These are phyloP conservation scores for Penicillium odoratum DNA, from an alignment of 495 filamentous ascomycete species.

Conservation along the genomic window DNA sequence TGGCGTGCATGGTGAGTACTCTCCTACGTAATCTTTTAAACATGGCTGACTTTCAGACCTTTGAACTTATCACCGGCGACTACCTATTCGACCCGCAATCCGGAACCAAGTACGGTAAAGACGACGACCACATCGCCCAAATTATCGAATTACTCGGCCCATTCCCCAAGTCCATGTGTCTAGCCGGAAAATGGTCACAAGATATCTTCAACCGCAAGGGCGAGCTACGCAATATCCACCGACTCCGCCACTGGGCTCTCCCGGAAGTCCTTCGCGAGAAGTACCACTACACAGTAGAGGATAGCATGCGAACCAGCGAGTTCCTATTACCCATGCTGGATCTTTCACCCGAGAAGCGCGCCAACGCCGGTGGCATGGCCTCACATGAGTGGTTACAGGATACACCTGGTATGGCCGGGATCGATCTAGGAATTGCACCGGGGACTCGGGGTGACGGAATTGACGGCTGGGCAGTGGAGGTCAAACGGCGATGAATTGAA, in stretches of 20 bases:
- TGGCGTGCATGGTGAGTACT: slow-evolving; percentile 89
- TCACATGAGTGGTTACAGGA: slow-evolving; percentile 77
- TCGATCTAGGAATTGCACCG: slow-evolving; percentile 69
- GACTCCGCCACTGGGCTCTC: slow-evolving; percentile 93
- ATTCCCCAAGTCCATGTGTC: slow-evolving; percentile 88
- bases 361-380: slow-evolving; percentile 95
- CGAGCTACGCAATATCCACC: slow-evolving; percentile 96
- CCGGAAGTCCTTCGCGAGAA: slow-evolving; percentile 94
- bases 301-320: slow-evolving; percentile 74
- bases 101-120: slow-evolving; percentile 98
- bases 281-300: slow-evolving; percentile 85
- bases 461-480: slow-evolving; percentile 90
- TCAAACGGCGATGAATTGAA: slow-evolving; percentile 69
- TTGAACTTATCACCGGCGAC: slow-evolving; percentile 97
- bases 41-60: slow-evolving; percentile 61
- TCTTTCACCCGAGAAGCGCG: slow-evolving; percentile 78
- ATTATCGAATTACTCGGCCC: slow-evolving; percentile 96
- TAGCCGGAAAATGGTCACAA: slow-evolving; percentile 94
- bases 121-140: slow-evolving; percentile 98
- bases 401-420: slow-evolving; percentile 81
- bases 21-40: neutral
- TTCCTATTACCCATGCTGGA: slow-evolving; percentile 94
- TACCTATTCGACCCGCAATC: slow-evolving; percentile 99
- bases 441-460: slow-evolving; percentile 90
- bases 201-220: slow-evolving; percentile 99